Conservation (phyloP, 345 rosid species). For the Eucalyptus rudis region DNA sequence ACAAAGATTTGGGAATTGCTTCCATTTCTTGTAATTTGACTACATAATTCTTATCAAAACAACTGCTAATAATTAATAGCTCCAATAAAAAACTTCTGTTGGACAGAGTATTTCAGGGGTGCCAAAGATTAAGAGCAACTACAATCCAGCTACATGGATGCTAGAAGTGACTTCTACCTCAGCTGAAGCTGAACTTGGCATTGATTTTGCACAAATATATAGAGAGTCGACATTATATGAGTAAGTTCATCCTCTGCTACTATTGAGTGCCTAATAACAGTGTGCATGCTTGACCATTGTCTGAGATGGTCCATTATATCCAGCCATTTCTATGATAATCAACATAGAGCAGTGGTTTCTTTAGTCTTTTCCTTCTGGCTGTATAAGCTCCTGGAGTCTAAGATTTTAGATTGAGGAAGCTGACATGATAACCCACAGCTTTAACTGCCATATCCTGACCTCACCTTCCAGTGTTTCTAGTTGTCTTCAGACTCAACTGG, state of each 20-base stretch:
- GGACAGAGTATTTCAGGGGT: slow-evolving; percentile 44
- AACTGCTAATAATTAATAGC: not conserved
- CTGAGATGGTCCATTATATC: not conserved
- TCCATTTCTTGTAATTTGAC: not conserved
- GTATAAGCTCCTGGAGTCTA: not conserved
- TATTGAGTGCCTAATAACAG: not conserved
- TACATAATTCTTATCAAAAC: not conserved
- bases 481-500: not conserved
- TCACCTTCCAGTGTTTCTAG: not conserved
- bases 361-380: not conserved
- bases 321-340: not conserved
- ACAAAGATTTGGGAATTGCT: not conserved
- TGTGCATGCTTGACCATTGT: not conserved
- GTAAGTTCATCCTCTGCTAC: slow-evolving; percentile 19
- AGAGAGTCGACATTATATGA: slow-evolving; percentile 22
- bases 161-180: slow-evolving; percentile 53
- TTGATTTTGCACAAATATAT: slow-evolving; percentile 51
- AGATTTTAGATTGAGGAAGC: not conserved
- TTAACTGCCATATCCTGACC: not conserved
- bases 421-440: not conserved
- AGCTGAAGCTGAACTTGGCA: slow-evolving; percentile 40
- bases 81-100: not conserved
- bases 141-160: slow-evolving; percentile 87
- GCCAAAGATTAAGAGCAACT: slow-evolving; percentile 42
- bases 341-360: not conserved